Base-by-base conservation (phyloP, 768 basidiomycete species). In the Pilatotrama ljubarskyi region DNA sequence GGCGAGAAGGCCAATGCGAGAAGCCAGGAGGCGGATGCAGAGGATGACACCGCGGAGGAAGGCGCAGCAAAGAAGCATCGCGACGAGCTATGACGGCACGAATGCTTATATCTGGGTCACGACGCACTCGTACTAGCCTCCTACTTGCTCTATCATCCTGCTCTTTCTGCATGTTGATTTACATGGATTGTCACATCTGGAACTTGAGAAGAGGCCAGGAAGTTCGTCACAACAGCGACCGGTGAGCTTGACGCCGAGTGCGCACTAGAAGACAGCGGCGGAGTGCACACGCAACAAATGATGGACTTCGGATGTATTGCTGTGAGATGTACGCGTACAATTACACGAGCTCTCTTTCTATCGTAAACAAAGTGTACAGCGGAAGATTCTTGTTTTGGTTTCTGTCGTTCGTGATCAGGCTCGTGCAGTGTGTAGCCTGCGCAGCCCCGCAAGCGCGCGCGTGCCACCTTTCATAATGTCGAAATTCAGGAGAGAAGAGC, bases 261-360 rank as follows among this genome's bases (percentile, higher is more conserved):
- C 43, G 22, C 42, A 43, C 43, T 44, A 44, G 43, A 44, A 44
- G 43, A 25, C 43, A 13, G 5, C 29, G 5, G 14, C 32, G 29
- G 18, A 36, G 41, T 32, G 36, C 35, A 46, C 44, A 37, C n/a
- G 43, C 22, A 29, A n/a, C 42, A 20, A 22, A 26, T 17, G 46
- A n/a, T 36, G 43, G 46, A 22, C 17, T 43, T 20, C 22, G 38
- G 38, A 37, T 48, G 54, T 55, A 61, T 66, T 63, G 59, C 41
- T 38, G 57, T 62, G 59, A 61, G 66, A 62, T 68, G 58, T 70
- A 70, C 65, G 68, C 65, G 67, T 69, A 70, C 61, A 65, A 72
- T 69, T 72, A 72, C 70, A 72, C 65, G 64, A 66, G 58, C 64
- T 55, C 65, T 56, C 64, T 69, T 64, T 72, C 68, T 69, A 68